Base-by-base conservation (phyloP, 2,329 filamentous ascomycete species). In the Rhytidhysteron rufulum region DNA sequence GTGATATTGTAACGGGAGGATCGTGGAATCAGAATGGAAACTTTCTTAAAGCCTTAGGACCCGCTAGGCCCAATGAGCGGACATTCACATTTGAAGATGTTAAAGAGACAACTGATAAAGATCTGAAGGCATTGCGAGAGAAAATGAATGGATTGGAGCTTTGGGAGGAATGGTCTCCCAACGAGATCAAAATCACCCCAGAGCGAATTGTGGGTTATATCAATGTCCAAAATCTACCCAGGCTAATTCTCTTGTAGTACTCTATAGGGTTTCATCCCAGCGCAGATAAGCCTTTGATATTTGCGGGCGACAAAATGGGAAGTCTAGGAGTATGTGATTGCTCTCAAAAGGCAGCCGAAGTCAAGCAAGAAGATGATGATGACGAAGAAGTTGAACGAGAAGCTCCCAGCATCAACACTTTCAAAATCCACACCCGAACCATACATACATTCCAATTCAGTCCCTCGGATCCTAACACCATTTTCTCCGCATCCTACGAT, bases 231-330 rank as follows among this genome's bases (percentile, higher is more conserved):
- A n/a, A n/a, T n/a, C n/a, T n/a, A n/a, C n/a, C n/a, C n/a, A n/a
- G n/a, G n/a, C n/a, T 51, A 34, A 51, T 29, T 4, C 10, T 15
- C 11, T 17, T 5, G n/a, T 36, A 52, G 11, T 98, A 97, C 58
- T 78, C 86, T 0, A 80, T 97, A 54, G 82, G 84, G 0, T 91
- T 98, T 52, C 93, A 98, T 55, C 93, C 93, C 0, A 90, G 83
- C 0, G 74, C 82, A 42, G 82, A 90, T 3, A 97, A 97, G 55
- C 82, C 90, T 0, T 73, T 98, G 3, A 77, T 97, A 2, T 94
- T 98, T 59, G 91, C 91, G 0, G 91, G 91, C 9, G 93, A 98
- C 57, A 98, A 98, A 62, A 78, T 94, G 49, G 91, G 93, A 1
- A 86, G 88, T 18, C 74, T 97, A 43, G 93, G 93, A 1, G 80